A percentile compares a stretch with the other conserved stretches of the same genome.
These are phyloP conservation scores for Alternaria burnsii DNA, from an alignment of 2,329 filamentous ascomycete genomes.

Conservation along the genomic window DNA sequence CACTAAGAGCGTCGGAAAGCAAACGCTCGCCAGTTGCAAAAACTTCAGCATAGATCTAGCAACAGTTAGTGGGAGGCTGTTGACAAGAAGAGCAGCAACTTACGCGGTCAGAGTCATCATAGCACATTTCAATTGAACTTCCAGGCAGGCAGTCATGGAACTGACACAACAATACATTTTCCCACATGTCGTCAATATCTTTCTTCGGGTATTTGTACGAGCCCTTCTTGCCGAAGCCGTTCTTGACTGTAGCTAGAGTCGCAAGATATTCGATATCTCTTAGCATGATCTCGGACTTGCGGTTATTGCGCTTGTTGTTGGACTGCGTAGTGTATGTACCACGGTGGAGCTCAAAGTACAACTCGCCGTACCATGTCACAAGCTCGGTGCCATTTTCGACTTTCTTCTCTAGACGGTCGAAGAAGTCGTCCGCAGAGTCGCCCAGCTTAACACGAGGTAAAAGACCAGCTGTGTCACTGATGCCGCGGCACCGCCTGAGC, in stretches of 20 bases:
- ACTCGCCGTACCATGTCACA: conserved; percentile 96
- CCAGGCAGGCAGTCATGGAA: conserved; percentile 98
- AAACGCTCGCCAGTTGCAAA: conserved; percentile 79
- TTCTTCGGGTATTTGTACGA: conserved; percentile 90
- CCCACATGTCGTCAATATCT: conserved; percentile 97
- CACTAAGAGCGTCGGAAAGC: conserved; percentile 72
- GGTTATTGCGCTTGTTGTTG: conserved; percentile 96
- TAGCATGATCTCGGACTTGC: conserved; percentile 83
- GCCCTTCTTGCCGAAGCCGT: conserved; percentile 56
- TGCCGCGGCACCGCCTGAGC: conserved; percentile 86
- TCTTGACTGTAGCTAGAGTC: conserved; percentile 80
- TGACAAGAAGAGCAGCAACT: neutral
- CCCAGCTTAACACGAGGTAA: conserved; percentile 90
- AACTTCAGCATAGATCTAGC: conserved; percentile 76
- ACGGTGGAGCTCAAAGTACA: conserved; percentile 97
- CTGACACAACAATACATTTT: conserved; percentile 87
- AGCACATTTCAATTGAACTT: conserved; percentile 97
- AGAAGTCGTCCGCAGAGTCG: conserved; percentile 92
- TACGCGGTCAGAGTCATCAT: conserved; percentile 87
- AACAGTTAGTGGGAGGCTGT: conserved; percentile 27
- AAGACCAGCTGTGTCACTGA: conserved; percentile 84
- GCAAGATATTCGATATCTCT: conserved; percentile 89
- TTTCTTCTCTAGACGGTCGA: conserved; percentile 83
- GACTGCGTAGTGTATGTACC: conserved; percentile 97
- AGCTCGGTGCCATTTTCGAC: conserved; percentile 72